Evolutionary conservation across 2,329 filamentous ascomycete genomes (phyloP).

Genomic region (Xylariaceae sp.): DNA sequence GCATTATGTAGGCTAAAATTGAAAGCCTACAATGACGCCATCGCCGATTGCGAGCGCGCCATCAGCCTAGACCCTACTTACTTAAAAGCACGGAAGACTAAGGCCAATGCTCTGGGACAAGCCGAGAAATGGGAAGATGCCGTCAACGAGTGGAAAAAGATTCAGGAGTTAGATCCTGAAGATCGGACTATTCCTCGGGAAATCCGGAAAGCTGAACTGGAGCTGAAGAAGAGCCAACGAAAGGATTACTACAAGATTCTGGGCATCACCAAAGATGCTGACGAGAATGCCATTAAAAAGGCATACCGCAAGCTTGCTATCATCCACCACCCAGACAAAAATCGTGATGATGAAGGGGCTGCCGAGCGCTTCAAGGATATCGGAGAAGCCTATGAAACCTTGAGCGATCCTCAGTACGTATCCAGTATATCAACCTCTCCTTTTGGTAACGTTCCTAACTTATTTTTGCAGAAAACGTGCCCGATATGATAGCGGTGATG

Average conservation of each 20-base stretch:
- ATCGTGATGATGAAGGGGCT: constrained; percentile 76
- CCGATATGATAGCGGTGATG: constrained; percentile 86
- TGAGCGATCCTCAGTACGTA: constrained; percentile 87
- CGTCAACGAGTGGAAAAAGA: constrained; percentile 78
- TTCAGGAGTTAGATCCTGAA: constrained; percentile 75
- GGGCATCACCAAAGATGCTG: constrained; percentile 77
- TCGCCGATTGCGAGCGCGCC: constrained; percentile 80
- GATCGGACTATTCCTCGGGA: constrained; percentile 79
- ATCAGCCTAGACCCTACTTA: constrained; percentile 78
- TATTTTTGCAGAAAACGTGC: constrained; percentile 65
- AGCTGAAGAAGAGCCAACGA: constrained; percentile 93
- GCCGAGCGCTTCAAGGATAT: constrained; percentile 96
- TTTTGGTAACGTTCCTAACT: constrained; percentile 33
- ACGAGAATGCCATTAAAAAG: constrained; percentile 85
- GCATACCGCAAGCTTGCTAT: constrained; percentile 95
- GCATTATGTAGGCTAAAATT: constrained; percentile 78
- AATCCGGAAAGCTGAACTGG: constrained; percentile 82
- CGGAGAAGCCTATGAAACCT: constrained; percentile 90
- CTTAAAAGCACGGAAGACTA: constrained; percentile 85
- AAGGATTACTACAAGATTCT: constrained; percentile 99
- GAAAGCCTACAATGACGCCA: constrained; percentile 76
- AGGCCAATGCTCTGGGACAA: constrained; percentile 81
- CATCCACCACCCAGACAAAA: constrained; percentile 95
- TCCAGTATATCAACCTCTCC: neutral
- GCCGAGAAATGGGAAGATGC: constrained; percentile 90